Conservation (phyloP, 495 filamentous ascomycete genomes). For the Penicillium silybi region DNA sequence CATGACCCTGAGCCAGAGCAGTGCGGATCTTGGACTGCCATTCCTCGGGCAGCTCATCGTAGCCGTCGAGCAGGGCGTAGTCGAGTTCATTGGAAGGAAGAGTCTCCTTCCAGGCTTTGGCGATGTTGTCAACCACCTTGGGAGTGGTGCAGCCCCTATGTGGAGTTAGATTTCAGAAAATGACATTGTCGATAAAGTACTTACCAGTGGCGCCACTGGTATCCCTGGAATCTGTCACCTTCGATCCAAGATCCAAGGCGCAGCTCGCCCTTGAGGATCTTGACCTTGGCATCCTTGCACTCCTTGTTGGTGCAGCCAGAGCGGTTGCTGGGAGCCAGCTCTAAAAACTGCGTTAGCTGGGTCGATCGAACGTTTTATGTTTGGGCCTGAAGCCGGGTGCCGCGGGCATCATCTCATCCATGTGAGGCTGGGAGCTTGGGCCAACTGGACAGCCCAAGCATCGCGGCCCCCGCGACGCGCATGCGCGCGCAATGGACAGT, state of each 20-base stretch:
- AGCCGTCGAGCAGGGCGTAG: conserved; percentile 59
- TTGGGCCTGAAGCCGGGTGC: not conserved
- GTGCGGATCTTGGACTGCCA: conserved; percentile 57
- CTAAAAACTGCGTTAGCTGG: conserved; percentile 38
- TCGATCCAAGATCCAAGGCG: conserved; percentile 67
- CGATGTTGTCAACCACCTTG: conserved; percentile 52
- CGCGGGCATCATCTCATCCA: not conserved
- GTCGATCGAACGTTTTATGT: not conserved
- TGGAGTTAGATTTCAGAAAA: not conserved
- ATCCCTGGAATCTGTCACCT: conserved; percentile 46
- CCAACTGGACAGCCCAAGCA: not conserved
- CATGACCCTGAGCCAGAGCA: conserved; percentile 65
- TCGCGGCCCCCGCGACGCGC: not conserved
- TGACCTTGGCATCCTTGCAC: conserved; percentile 59
- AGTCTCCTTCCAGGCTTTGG: conserved; percentile 21
- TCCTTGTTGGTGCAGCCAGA: conserved; percentile 64
- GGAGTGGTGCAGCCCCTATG: conserved; percentile 79
- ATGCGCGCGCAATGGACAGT: not conserved
- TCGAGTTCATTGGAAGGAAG: conserved; percentile 25
- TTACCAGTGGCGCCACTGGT: conserved; percentile 77
- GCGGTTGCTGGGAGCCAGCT: conserved; percentile 55
- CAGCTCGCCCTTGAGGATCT: conserved; percentile 74
- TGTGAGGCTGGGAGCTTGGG: not conserved
- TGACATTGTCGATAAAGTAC: conserved; percentile 14
- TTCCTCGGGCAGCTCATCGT: conserved; percentile 62